Evolutionary conservation across 371 early-diverging fungal species (phyloP), one percentile per base, ranked within the genome.

Genomic region (Zychaea mexicana): DNA sequence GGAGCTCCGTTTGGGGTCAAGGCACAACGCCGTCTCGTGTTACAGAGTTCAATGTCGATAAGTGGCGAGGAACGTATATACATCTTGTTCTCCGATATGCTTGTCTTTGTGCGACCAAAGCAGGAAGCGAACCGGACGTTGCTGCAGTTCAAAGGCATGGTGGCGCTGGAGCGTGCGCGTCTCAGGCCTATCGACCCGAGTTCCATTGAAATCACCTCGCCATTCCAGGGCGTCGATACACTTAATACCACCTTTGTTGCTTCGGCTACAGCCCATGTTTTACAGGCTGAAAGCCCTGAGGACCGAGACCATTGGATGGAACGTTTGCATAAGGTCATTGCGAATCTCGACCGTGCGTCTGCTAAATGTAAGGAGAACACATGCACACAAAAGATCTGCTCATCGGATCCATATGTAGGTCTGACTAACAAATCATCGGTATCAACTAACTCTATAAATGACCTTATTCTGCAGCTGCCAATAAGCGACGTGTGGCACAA

Each of bases 1-100:
- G 77, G 71, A 19, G 76, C 74, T 22, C 77, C 77, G 9, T 77
- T 73, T 49, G 60, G 71, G 42, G 65, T 75, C 13, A 72, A 71
- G 27, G 69, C 73, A 21, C 64, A 74, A 19, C 68, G 80, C n/a
- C 66, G 80, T 2, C 57, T 77, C 19, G 64, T 74, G 21, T 47
- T 70, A 57, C 68, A 68, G 45, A 71, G 65, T 17, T 49, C 64
- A 21, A 61, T 73, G 17, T 61, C 68, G 47, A 21, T 55, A n/a
- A 45, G 54, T 19, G 56, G 47, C 9, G 68, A 70, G 30, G 70
- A 67, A 17, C 65, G 70, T 9, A 61, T 60, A 3, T 69, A 67
- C 32, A 63, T 73, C 27, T 54, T 73, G 52, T 73, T 67, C 52
- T 67, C 73, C 39, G 73, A 73, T 59, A 64, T 73, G 38, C 56